These are phyloP conservation scores for Spathaspora hagerdaliae DNA, from an alignment of 805 yeast species.

Conservation along the genomic window DNA sequence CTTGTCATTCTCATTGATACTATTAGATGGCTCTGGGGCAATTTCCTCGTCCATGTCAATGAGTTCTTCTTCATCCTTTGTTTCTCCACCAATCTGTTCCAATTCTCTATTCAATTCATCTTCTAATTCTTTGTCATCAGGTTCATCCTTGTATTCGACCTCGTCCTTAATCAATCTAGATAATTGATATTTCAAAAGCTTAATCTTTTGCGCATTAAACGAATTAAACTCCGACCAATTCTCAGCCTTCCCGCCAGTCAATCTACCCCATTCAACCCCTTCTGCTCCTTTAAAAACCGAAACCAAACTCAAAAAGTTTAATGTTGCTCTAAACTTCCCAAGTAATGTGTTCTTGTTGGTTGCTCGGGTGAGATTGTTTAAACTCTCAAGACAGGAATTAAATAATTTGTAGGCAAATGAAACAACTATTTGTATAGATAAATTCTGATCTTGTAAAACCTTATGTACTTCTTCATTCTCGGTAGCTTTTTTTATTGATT, in stretches of 20 bases:
- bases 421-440: conserved; percentile 30
- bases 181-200: conserved; percentile 34
- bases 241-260: conserved; percentile 31
- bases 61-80: neutral
- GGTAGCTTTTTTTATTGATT: conserved; percentile 45
- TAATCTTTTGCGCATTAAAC: conserved; percentile 29
- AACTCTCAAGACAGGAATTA: conserved; percentile 26
- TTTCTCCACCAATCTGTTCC: conserved; percentile 7
- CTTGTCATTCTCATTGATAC: too few species aligned
- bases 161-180: conserved; percentile 37
- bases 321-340: conserved; percentile 31
- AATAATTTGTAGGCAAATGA: conserved; percentile 33
- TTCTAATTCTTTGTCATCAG: conserved; percentile 25
- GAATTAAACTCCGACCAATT: conserved; percentile 19
- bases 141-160: conserved; percentile 19
- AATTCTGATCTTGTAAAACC: conserved; percentile 55
- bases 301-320: conserved; percentile 30
- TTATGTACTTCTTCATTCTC: conserved; percentile 39
- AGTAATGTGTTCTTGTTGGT: conserved; percentile 26
- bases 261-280: conserved; percentile 27
- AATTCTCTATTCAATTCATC: conserved; percentile 21
- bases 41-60: neutral
- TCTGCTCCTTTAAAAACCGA: conserved; percentile 22
- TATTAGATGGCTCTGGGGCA: neutral
- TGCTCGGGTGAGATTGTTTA: conserved; percentile 16